Evolutionary conservation across 805 yeast genomes (phyloP).

Genomic region (Danielozyma ontarioensis): DNA sequence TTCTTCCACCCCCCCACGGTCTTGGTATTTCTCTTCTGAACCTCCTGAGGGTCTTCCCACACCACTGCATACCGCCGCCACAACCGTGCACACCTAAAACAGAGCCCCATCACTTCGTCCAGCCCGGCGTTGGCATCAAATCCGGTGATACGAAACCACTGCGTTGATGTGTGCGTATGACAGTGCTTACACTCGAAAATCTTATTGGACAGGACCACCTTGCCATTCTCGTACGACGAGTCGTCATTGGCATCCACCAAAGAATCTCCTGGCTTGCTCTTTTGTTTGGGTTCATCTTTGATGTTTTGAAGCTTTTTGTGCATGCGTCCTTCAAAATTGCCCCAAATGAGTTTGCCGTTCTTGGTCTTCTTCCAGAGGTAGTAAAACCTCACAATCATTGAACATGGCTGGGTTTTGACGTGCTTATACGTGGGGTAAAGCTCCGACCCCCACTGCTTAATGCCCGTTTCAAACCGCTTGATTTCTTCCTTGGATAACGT

Average conservation of each 20-base stretch:
- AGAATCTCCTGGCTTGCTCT: slow-evolving; percentile 31
- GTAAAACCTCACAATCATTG: slow-evolving; percentile 81
- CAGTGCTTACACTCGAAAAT: slow-evolving; percentile 71
- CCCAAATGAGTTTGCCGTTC: slow-evolving; percentile 77
- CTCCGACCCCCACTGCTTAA: slow-evolving; percentile 70
- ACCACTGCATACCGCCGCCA: slow-evolving; percentile 88
- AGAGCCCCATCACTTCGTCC: slow-evolving; percentile 54
- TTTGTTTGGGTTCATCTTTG: slow-evolving; percentile 13
- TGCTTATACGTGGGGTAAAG: slow-evolving; percentile 64
- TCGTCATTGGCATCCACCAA: slow-evolving; percentile 67
- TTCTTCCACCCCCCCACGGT: slow-evolving; percentile 54
- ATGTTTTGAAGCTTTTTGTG: slow-evolving; percentile 49
- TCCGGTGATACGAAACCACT: slow-evolving; percentile 75
- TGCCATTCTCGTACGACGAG: slow-evolving; percentile 59
- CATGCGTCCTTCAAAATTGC: slow-evolving; percentile 65
- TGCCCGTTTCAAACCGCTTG: slow-evolving; percentile 67
- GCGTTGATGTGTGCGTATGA: slow-evolving; percentile 44
- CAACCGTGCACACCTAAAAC: slow-evolving; percentile 80
- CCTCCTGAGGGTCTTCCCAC: slow-evolving; percentile 79
- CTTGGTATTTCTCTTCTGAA: slow-evolving; percentile 42
- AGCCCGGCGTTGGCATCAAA: slow-evolving; percentile 34
- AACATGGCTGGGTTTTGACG: slow-evolving; percentile 67
- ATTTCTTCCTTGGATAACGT: slow-evolving; percentile 63
- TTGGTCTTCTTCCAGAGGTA: slow-evolving; percentile 89
- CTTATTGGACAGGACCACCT: slow-evolving; percentile 35